These are phyloP conservation scores for Spathaspora sp. DNA, from an alignment of 805 yeast species.

Conservation along the genomic window DNA sequence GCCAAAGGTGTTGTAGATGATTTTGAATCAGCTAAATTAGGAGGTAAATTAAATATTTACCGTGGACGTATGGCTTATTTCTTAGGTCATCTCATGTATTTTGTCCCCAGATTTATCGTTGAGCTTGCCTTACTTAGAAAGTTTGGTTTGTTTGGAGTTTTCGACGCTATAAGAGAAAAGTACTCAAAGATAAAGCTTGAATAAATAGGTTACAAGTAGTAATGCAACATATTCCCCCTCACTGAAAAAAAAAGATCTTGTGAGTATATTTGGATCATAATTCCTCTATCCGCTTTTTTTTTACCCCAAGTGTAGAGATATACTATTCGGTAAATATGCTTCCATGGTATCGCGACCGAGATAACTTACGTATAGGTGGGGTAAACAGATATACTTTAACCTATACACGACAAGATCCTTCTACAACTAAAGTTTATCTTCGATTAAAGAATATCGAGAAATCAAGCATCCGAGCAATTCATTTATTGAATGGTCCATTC, in stretches of 20 bases:
- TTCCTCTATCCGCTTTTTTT: too few relatives aligned
- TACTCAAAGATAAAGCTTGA: constrained; percentile 11
- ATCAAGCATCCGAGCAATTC: constrained; percentile 36
- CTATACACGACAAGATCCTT: constrained; percentile 18
- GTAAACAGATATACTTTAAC: constrained; percentile 31
- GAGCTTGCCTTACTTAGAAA: constrained; percentile 38
- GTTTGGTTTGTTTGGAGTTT: constrained; percentile 26
- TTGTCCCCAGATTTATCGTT: constrained; percentile 47
- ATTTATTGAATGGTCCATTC: constrained; percentile 41
- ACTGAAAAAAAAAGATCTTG: too few relatives aligned
- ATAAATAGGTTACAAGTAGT: neutral
- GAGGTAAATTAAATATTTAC: constrained; percentile 45
- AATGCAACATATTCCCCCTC: too few relatives aligned
- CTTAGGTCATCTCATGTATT: constrained; percentile 27
- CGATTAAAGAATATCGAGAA: constrained; percentile 38
- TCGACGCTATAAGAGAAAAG: constrained; percentile 18
- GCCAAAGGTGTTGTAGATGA: constrained; percentile 55
- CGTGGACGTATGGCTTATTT: constrained; percentile 49
- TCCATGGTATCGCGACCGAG: constrained; percentile 36
- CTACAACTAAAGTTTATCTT: constrained; percentile 21
- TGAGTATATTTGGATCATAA: too few relatives aligned
- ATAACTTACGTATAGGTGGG: constrained; percentile 33
- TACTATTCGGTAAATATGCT: neutral
- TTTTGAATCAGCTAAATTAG: constrained; percentile 33
- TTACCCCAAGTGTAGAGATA: too few relatives aligned